A percentile compares a stretch with the other conserved stretches of the same genome.
phyloP scores from a whole-genome alignment of 768 basidiomycete genomes.

The Amyloporia xantha region DNA sequence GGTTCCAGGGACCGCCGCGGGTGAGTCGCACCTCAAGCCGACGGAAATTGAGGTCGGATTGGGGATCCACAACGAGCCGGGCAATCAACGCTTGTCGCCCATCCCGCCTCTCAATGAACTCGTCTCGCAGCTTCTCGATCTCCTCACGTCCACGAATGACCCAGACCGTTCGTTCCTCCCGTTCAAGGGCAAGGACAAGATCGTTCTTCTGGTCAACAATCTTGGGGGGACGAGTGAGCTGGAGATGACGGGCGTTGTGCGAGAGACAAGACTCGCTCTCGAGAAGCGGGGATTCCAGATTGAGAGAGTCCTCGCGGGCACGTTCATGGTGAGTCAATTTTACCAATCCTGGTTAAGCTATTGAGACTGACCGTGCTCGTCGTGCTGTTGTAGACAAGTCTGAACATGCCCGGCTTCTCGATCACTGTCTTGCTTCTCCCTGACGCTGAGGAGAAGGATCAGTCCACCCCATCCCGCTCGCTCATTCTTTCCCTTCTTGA shows the following conservation, averaged over 20 bases:
- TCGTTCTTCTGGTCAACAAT: conserved; percentile 83
- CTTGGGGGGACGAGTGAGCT: conserved; percentile 82
- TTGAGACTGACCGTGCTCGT: background rate
- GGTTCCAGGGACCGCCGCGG: conserved; percentile 72
- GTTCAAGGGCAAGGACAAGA: conserved; percentile 57
- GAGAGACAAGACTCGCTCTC: conserved; percentile 52
- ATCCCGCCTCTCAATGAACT: conserved; percentile 67
- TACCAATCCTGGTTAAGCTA: background rate
- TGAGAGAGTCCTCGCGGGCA: conserved; percentile 64
- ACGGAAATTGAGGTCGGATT: conserved; percentile 84
- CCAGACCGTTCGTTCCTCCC: conserved; percentile 72
- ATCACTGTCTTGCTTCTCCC: conserved; percentile 78
- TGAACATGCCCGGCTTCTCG: conserved; percentile 93
- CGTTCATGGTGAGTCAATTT: conserved; percentile 65
- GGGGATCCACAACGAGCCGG: conserved; percentile 90
- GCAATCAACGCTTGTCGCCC: conserved; percentile 59
- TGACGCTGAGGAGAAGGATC: conserved; percentile 28
- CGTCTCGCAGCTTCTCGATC: conserved; percentile 59
- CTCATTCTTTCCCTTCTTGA: conserved; percentile 63
- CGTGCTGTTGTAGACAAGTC: conserved; percentile 63
- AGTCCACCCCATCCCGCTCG: conserved; percentile 29
- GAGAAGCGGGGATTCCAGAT: conserved; percentile 49
- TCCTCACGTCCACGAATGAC: conserved; percentile 68
- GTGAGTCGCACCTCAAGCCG: conserved; percentile 45
- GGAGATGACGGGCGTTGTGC: conserved; percentile 64